phyloP scores from a whole-genome alignment of 2,329 filamentous ascomycete genomes.

The Colletotrichum agaves region DNA sequence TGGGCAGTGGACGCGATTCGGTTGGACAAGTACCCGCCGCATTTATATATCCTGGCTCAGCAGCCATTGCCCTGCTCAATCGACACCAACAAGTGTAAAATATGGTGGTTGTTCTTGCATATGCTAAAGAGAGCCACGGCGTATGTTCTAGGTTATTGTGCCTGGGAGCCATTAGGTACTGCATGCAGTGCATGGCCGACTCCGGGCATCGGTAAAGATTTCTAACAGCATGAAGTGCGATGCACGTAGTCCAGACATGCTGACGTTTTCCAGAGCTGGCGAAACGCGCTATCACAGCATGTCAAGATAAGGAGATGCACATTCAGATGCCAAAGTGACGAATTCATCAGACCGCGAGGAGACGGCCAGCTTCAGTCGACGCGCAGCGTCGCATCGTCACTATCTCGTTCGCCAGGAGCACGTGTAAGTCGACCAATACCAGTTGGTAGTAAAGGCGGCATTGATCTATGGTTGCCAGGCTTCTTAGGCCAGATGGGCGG shows the following conservation, averaged over 20 bases:
- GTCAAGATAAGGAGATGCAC: neutral
- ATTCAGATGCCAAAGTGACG: neutral
- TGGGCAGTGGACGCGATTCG: neutral
- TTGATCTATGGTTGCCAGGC: neutral
- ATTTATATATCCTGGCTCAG: neutral
- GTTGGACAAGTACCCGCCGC: slow-evolving; percentile 30
- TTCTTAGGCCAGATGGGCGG: slow-evolving; percentile 1
- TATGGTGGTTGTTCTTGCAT: too few species aligned
- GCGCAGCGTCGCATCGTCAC: neutral
- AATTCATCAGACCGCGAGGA: neutral
- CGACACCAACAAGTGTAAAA: too few species aligned
- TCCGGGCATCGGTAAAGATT: too few species aligned
- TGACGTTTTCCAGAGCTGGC: neutral
- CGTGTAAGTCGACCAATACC: neutral
- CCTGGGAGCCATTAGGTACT: too few species aligned
- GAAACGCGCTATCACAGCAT: neutral
- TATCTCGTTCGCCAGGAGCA: neutral
- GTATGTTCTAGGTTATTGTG: too few species aligned
- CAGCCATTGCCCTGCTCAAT: neutral
- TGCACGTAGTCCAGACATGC: too few species aligned
- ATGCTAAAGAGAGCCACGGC: too few species aligned
- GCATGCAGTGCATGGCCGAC: too few species aligned
- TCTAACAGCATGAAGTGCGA: too few species aligned
- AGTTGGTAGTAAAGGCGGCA: neutral
- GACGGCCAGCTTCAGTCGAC: neutral